Percentiles rank a stretch among this genome's conserved stretches.
phyloP scores from a whole-genome alignment of 345 rosid genomes.

The Citrus hindsii region DNA sequence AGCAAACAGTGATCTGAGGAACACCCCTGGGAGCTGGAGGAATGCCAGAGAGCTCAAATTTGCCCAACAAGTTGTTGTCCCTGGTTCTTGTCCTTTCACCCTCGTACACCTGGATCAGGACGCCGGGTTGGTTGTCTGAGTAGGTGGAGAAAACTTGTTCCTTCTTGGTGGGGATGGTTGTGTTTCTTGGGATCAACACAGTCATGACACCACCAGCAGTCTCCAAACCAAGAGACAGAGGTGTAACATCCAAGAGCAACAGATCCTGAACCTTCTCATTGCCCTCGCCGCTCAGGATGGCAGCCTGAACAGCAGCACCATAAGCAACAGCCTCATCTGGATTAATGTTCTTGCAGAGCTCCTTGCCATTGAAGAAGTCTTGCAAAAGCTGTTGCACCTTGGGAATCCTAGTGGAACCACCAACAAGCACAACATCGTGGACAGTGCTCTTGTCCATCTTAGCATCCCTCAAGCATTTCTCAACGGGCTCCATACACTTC shows the following conservation, averaged over 20 bases:
- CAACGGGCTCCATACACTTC: slow-evolving; percentile 75
- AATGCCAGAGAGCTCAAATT: slow-evolving; percentile 73
- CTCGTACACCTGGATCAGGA: slow-evolving; percentile 68
- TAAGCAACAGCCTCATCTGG: slow-evolving; percentile 85
- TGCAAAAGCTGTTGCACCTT: slow-evolving; percentile 64
- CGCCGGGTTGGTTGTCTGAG: slow-evolving; percentile 71
- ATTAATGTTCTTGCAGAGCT: slow-evolving; percentile 72
- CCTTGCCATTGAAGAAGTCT: slow-evolving; percentile 72
- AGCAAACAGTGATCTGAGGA: slow-evolving; percentile 75
- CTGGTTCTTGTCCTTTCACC: slow-evolving; percentile 77
- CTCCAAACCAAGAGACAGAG: slow-evolving; percentile 62
- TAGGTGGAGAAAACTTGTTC: slow-evolving; percentile 75
- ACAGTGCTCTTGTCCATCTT: slow-evolving; percentile 65
- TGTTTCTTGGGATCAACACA: slow-evolving; percentile 59
- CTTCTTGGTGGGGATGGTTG: slow-evolving; percentile 80
- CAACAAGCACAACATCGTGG: slow-evolving; percentile 66
- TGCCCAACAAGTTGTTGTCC: slow-evolving; percentile 69
- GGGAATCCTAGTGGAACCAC: slow-evolving; percentile 71
- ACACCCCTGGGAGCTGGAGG: slow-evolving; percentile 85
- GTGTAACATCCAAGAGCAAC: slow-evolving; percentile 61
- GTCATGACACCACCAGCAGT: slow-evolving; percentile 83
- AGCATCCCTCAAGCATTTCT: slow-evolving; percentile 68
- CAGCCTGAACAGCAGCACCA: slow-evolving; percentile 84
- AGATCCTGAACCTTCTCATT: slow-evolving; percentile 80
- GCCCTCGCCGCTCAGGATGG: slow-evolving; percentile 74